Percentiles rank a stretch among this genome's conserved stretches.
Conservation (phyloP, 768 basidiomycete species). For the Lactarius psammicola region DNA sequence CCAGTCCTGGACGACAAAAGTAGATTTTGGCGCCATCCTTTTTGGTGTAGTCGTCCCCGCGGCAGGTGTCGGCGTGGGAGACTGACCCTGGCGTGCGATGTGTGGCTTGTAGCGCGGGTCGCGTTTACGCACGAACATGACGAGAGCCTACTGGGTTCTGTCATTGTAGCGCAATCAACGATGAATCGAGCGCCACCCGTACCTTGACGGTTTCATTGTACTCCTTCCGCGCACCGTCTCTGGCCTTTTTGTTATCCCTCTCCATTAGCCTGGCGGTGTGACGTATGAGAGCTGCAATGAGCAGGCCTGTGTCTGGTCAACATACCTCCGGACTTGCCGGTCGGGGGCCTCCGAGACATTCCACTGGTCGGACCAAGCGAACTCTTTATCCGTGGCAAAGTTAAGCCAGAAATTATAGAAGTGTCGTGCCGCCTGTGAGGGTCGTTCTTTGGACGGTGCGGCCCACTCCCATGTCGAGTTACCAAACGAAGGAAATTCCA, state of each 20-base stretch:
- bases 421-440: constrained; percentile 52
- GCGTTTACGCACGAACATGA: constrained; percentile 75
- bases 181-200: constrained; percentile 31
- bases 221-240: constrained; percentile 83
- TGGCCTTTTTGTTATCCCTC: constrained; percentile 89
- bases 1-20: constrained; percentile 88
- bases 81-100: constrained; percentile 47
- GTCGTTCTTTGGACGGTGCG: constrained; percentile 44
- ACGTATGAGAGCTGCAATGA: constrained; percentile 9
- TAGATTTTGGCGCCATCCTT: constrained; percentile 37
- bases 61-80: constrained; percentile 32
- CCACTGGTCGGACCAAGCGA: constrained; percentile 85
- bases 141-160: constrained; percentile 53
- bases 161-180: constrained; percentile 1
- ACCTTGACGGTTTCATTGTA: constrained; percentile 92
- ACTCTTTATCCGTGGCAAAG: constrained; percentile 85
- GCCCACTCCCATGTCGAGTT: constrained; percentile 72
- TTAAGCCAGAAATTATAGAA: constrained; percentile 90
- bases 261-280: constrained; percentile 78
- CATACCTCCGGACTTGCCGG: constrained; percentile 72
- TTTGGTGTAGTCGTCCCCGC: constrained; percentile 34
- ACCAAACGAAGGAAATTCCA: constrained; percentile 81
- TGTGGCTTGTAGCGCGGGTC: constrained; percentile 84
- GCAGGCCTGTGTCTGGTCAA: background rate
- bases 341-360: constrained; percentile 84